Conservation (phyloP, 1,139 yeast genomes). For the Magnusiomyces ingens region DNA sequence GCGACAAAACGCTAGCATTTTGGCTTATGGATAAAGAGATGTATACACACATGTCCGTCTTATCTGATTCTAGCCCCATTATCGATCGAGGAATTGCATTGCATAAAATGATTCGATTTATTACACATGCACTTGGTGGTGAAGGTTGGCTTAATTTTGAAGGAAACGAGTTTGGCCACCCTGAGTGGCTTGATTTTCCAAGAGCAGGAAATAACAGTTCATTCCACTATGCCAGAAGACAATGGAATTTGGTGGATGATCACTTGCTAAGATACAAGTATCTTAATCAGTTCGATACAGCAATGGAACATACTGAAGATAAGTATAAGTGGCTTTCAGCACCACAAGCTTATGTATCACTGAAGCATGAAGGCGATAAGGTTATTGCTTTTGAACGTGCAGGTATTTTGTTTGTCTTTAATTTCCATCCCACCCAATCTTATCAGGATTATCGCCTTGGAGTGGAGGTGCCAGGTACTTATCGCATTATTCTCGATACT, state of each 20-base stretch:
- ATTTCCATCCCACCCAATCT: constrained; percentile 80
- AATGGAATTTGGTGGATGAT: constrained; percentile 80
- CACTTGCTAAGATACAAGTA: constrained; percentile 70
- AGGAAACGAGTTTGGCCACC: constrained; percentile 98
- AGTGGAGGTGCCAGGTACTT: constrained; percentile 70
- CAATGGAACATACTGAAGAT: constrained; percentile 72
- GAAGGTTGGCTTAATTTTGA: constrained; percentile 94
- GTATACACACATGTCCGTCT: constrained; percentile 89
- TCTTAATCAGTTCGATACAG: constrained; percentile 71
- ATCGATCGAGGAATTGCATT: constrained; percentile 84
- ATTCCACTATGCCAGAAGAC: constrained; percentile 91
- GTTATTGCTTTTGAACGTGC: constrained; percentile 84
- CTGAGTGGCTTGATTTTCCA: constrained; percentile 98
- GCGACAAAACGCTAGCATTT: constrained; percentile 92
- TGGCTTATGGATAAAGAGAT: constrained; percentile 98
- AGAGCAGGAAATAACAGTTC: constrained; percentile 81
- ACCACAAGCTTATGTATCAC: constrained; percentile 78
- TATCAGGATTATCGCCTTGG: constrained; percentile 86
- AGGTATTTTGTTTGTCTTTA: constrained; percentile 76
- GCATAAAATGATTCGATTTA: constrained; percentile 81
- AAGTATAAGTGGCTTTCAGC: constrained; percentile 66
- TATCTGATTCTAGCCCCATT: constrained; percentile 65
- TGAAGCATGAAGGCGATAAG: constrained; percentile 84
- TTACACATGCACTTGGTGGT: constrained; percentile 88
- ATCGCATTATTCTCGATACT: constrained; percentile 65